phyloP scores from a whole-genome alignment of 2,329 filamentous ascomycete species.

The Monosporascus sp. region DNA sequence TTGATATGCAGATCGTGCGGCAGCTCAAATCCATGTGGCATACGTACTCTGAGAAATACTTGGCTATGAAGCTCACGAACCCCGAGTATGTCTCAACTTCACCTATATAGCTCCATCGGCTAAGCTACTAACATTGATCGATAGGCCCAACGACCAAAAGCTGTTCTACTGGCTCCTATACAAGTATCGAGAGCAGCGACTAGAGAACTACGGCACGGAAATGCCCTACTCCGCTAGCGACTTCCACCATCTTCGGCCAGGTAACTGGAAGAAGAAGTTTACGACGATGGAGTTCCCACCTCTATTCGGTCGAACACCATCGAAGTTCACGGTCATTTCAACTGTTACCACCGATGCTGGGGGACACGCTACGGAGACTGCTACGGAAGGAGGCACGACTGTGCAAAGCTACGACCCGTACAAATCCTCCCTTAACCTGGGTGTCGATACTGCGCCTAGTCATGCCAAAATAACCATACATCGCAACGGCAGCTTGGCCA shows the following conservation, averaged over 20 bases:
- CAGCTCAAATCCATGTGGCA: constrained; percentile 92
- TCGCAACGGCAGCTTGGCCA: constrained; percentile 37
- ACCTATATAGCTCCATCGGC: neutral
- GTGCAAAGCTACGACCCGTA: constrained; percentile 78
- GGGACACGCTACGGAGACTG: constrained; percentile 33
- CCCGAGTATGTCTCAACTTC: constrained; percentile 49
- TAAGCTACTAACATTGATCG: constrained; percentile 17
- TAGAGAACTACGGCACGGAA: constrained; percentile 80
- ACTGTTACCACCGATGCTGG: constrained; percentile 46
- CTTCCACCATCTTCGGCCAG: constrained; percentile 71
- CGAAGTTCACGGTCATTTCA: constrained; percentile 61
- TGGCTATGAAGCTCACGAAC: constrained; percentile 63
- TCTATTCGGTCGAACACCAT: constrained; percentile 47
- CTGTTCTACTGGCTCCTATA: constrained; percentile 84
- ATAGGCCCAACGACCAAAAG: constrained; percentile 83
- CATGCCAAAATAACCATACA: constrained; percentile 67
- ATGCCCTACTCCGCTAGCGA: constrained; percentile 85
- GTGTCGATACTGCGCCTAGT: constrained; percentile 43
- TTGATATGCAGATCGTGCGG: constrained; percentile 76
- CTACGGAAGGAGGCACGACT: constrained; percentile 35
- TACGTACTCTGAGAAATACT: constrained; percentile 66
- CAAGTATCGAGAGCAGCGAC: constrained; percentile 75
- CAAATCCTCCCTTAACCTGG: constrained; percentile 56
- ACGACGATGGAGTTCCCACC: constrained; percentile 55
- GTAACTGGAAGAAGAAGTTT: constrained; percentile 53